These are phyloP conservation scores for Macrophomina pseudophaseolina DNA, from an alignment of 2,329 filamentous ascomycete genomes.

Conservation along the genomic window DNA sequence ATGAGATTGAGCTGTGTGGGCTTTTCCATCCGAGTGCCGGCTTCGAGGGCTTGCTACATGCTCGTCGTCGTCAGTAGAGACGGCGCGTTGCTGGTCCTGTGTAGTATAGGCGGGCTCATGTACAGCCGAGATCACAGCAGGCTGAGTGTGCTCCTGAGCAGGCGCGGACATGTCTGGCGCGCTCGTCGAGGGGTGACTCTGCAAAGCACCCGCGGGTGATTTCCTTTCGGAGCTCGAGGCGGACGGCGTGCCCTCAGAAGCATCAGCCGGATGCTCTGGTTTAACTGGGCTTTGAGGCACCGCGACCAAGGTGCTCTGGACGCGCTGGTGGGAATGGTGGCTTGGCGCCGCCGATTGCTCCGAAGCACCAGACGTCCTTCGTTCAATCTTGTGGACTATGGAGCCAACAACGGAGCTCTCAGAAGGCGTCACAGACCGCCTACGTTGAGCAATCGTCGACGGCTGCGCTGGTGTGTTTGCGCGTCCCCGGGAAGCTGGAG, in stretches of 20 bases:
- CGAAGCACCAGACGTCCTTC: conserved; percentile 3
- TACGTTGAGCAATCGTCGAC: not conserved
- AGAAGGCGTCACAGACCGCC: not conserved
- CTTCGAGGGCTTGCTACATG: not conserved
- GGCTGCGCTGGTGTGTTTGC: not conserved
- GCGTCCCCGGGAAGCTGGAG: not conserved
- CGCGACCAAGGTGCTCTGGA: not conserved
- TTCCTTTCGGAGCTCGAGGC: not conserved
- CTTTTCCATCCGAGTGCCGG: conserved; percentile 5
- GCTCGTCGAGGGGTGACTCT: too few relatives aligned
- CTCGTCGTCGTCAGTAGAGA: not conserved
- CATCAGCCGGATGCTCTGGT: not conserved
- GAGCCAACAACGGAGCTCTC: not conserved
- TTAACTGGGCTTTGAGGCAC: conserved; percentile 2
- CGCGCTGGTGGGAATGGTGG: not conserved
- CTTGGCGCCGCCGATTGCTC: not conserved
- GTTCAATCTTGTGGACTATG: not conserved
- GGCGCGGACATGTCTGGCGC: not conserved
- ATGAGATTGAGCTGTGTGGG: conserved; percentile 27
- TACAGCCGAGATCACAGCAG: not conserved
- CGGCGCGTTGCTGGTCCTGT: not conserved
- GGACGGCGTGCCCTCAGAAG: not conserved
- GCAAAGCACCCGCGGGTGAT: too few relatives aligned
- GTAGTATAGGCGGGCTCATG: not conserved
- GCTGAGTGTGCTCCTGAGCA: not conserved